Conservation (phyloP, 495 filamentous ascomycete genomes). For the Acidomyces sp. region DNA sequence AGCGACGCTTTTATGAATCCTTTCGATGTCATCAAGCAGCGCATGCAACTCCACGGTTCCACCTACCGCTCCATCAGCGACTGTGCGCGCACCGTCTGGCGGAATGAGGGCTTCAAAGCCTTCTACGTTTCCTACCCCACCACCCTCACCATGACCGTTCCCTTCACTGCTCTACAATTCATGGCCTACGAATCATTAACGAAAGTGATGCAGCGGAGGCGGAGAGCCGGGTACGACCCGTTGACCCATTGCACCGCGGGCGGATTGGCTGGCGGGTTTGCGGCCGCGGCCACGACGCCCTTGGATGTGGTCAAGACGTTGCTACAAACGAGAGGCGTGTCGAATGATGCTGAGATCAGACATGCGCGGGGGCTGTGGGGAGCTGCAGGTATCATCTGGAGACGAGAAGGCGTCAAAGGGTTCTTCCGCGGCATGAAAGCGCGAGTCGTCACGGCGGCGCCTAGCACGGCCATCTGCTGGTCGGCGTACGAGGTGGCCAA, state of each 20-base stretch:
- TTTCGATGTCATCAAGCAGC: constrained; percentile 98
- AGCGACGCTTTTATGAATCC: constrained; percentile 99
- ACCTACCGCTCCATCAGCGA: constrained; percentile 69
- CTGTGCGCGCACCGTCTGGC: constrained; percentile 78
- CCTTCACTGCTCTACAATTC: constrained; percentile 93
- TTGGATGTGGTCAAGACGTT: constrained; percentile 97
- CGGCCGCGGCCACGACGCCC: constrained; percentile 85
- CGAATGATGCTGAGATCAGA: constrained; percentile 66
- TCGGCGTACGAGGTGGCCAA: constrained; percentile 74
- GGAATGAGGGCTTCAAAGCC: constrained; percentile 71
- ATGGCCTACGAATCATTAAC: constrained; percentile 94
- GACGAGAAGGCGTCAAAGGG: constrained; percentile 67
- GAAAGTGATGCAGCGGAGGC: constrained; percentile 47
- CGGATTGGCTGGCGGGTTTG: constrained; percentile 82
- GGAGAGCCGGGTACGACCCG: constrained; percentile 54
- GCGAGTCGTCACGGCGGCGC: constrained; percentile 90
- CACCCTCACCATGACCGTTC: constrained; percentile 95
- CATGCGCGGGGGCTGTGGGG: constrained; percentile 71
- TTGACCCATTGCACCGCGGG: constrained; percentile 84
- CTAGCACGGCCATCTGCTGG: constrained; percentile 98
- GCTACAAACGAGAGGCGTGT: constrained; percentile 79
- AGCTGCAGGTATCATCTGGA: constrained; percentile 70
- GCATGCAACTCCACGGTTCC: constrained; percentile 98
- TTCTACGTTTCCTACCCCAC: constrained; percentile 99
- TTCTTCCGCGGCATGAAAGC: constrained; percentile 90